Percentiles rank a stretch among this genome's conserved stretches.
Conservation (phyloP, 2,329 filamentous ascomycete genomes). For the Calonectria pseudoturangicola region DNA sequence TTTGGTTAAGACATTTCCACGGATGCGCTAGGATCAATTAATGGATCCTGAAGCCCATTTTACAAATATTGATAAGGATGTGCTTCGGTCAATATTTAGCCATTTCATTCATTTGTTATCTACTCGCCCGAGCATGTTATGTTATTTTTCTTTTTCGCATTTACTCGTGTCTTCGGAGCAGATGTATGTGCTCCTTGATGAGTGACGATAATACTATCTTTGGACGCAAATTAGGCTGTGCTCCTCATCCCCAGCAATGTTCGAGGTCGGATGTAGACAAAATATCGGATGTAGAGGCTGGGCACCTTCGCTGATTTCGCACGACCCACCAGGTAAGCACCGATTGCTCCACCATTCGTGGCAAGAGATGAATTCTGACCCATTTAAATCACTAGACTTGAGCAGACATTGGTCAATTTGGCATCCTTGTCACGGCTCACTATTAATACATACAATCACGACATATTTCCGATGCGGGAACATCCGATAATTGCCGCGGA, state of each 20-base stretch:
- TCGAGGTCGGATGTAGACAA: slow-evolving; percentile 6
- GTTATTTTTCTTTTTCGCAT: not conserved
- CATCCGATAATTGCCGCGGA: not conserved
- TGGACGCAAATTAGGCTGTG: not conserved
- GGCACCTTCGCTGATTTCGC: not conserved
- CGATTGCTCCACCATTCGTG: not conserved
- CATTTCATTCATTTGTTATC: too few species aligned
- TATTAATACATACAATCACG: not conserved
- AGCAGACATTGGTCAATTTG: not conserved
- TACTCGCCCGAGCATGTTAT: too few species aligned
- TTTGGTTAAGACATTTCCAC: not conserved
- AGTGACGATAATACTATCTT: too few species aligned
- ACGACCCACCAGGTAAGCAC: not conserved
- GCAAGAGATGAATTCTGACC: not conserved
- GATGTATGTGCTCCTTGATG: not conserved
- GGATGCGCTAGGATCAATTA: not conserved
- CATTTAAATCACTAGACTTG: not conserved
- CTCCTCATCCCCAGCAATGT: not conserved
- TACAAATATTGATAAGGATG: not conserved
- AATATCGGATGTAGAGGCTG: slow-evolving; percentile 14
- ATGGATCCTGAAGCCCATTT: not conserved
- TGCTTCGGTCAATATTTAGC: not conserved
- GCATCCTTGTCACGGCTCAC: too few species aligned
- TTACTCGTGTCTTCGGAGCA: not conserved
- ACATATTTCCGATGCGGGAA: slow-evolving; percentile 1